Evolutionary conservation across 2,329 filamentous ascomycete genomes (phyloP), one percentile per base, ranked within the genome.

Genomic region (Aspergillus sp.): DNA sequence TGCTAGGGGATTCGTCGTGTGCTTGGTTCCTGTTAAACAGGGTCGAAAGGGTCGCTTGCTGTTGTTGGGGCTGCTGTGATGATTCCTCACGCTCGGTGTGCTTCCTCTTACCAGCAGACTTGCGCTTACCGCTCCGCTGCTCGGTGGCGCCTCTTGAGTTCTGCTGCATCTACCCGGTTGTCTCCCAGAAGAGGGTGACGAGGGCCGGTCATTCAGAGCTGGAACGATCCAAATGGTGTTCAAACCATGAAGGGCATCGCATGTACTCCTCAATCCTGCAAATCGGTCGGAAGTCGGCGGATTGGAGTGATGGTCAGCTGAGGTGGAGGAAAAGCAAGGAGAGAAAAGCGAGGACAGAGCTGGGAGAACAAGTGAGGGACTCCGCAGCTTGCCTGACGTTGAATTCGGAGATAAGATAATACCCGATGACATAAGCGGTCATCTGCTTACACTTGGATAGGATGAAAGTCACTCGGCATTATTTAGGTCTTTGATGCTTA

Each of bases 31-130:
- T 68, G 30, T 79, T 76, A 65, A 83, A 78, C 54, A 82, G 72
- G 57, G 81, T 77, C 41, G 79, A 79, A 61, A 82, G 80, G 48
- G 77, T 80, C 62, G 76, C 72, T 67, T 81, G 79, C 57, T 74
- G 69, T 51, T 76, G 72, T 31, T 69, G 66, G 59, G 64, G 64
- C 46, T 67, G 69, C 57, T 73, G 72, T 51, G 71, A 69, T 59
- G 67, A 60, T 59, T 74, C 74, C 68, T 67, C 73, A 66, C 72
- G 72, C 64, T 75, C 71, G 63, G 71, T 65, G 62, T 74, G 72
- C 71, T 78, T 80, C 69, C 77, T 76, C 69, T 80, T 80, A 66
- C 74, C 74, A 68, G 68, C 72, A 64, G 74, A 74, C 69, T 76
- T 77, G 71, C 75, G 76, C 72, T 79, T 79, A 72, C 76, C 76